Conservation (phyloP, 176 grass and related monocot genomes). For the Musa beccarii region DNA sequence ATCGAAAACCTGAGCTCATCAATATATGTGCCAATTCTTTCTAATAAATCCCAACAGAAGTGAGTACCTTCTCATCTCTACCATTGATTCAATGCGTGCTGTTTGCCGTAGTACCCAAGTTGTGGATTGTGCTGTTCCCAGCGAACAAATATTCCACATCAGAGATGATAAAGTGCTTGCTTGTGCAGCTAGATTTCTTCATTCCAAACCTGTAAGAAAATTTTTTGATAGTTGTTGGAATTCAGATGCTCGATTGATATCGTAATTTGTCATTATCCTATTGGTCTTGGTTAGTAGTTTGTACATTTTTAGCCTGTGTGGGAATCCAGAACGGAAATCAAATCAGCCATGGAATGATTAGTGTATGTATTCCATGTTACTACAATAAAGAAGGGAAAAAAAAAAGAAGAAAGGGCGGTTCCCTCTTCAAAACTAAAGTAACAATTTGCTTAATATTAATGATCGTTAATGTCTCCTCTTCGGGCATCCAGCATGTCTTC, state of each 20-base stretch:
- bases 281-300: not conserved
- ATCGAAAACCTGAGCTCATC: not conserved
- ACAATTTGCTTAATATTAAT: not conserved
- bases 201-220: slow-evolving; percentile 12
- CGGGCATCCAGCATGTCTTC: not conserved
- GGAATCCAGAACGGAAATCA: not conserved
- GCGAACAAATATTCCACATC: not conserved
- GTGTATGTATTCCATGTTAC: no score
- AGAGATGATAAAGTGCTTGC: not conserved
- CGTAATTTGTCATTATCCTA: not conserved
- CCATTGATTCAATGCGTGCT: not conserved
- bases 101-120: not conserved
- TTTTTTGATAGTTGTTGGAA: slow-evolving; percentile 4
- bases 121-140: not conserved
- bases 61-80: not conserved
- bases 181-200: slow-evolving; percentile 19
- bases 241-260: not conserved
- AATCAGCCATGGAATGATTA: not conserved
- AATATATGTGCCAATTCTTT: not conserved
- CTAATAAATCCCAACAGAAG: slow-evolving; percentile 17
- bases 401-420: not conserved
- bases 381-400: not conserved
- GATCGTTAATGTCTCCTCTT: not conserved
- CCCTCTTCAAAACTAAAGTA: no score
- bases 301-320: not conserved